phyloP scores from a whole-genome alignment of 2,329 filamentous ascomycete species.

The Colletotrichum scovillei region DNA sequence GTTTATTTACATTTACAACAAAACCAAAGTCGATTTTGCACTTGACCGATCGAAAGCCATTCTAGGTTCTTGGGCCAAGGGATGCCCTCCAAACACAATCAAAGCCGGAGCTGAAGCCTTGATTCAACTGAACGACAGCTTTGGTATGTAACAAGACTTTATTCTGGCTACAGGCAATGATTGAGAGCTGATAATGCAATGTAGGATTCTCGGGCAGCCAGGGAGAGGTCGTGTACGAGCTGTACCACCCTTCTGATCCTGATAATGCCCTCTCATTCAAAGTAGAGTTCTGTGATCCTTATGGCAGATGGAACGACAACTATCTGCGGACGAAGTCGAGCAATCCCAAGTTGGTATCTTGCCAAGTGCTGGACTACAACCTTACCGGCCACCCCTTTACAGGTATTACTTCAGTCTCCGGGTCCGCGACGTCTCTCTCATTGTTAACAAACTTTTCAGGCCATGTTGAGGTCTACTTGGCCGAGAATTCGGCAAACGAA shows the following conservation, averaged over 20 bases:
- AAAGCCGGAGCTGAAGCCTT: not conserved
- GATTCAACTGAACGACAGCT: not conserved
- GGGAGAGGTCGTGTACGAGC: not conserved
- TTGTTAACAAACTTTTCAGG: not conserved
- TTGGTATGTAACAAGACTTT: not conserved
- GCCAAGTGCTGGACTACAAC: not conserved
- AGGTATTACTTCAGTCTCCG: not conserved
- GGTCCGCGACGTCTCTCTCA: not conserved
- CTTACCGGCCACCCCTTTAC: not conserved
- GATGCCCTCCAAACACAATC: not conserved
- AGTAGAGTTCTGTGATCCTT: not conserved
- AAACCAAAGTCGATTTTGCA: not conserved
- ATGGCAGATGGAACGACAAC: not conserved
- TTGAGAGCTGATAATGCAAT: not conserved
- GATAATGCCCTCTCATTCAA: not conserved
- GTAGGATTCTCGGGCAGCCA: not conserved
- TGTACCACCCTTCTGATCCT: not conserved
- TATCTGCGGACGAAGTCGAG: not conserved
- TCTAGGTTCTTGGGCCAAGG: not conserved
- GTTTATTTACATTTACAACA: not conserved
- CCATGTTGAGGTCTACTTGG: not conserved
- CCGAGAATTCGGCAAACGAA: not conserved
- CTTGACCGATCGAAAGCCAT: not conserved
- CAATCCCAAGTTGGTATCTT: not conserved
- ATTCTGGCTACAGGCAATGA: not conserved